phyloP scores from a whole-genome alignment of 345 rosid genomes.

The Brassica carinata region DNA sequence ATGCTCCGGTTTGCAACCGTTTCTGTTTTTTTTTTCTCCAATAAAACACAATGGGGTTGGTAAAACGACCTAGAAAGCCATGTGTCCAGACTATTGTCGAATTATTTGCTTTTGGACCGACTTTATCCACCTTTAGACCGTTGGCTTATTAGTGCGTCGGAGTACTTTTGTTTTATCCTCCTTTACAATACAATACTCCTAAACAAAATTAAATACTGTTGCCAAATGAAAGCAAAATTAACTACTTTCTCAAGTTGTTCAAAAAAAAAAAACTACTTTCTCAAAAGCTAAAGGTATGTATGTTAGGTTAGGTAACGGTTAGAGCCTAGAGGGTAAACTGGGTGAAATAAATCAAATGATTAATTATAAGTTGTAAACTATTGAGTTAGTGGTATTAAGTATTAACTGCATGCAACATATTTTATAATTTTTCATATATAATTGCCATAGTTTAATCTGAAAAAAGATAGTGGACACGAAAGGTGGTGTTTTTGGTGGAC shows the following conservation, averaged over 20 bases:
- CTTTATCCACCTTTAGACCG: constrained; percentile 35
- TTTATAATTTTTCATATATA: neutral
- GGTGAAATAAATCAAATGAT: neutral
- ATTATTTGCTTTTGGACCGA: constrained; percentile 39
- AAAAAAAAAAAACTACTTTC: neutral
- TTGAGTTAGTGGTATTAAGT: neutral
- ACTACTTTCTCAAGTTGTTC: neutral
- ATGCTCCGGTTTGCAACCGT: constrained; percentile 7
- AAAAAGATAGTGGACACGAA: neutral
- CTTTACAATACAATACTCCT: neutral
- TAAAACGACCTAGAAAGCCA: constrained; percentile 26
- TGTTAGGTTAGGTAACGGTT: constrained; percentile 37
- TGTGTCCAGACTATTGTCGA: constrained; percentile 34
- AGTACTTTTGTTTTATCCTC: constrained; percentile 13
- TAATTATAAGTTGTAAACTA: neutral
- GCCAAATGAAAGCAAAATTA: neutral
- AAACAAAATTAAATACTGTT: neutral
- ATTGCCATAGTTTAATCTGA: neutral
- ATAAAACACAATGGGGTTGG: constrained; percentile 25
- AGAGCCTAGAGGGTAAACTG: constrained; percentile 10
- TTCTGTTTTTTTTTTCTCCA: neutral
- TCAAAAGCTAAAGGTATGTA: neutral
- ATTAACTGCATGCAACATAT: constrained; percentile 8
- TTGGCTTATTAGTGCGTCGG: constrained; percentile 12
- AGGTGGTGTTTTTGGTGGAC: constrained; percentile 1